phyloP scores from a whole-genome alignment of 345 rosid species.

The Fremontodendron californicum region DNA sequence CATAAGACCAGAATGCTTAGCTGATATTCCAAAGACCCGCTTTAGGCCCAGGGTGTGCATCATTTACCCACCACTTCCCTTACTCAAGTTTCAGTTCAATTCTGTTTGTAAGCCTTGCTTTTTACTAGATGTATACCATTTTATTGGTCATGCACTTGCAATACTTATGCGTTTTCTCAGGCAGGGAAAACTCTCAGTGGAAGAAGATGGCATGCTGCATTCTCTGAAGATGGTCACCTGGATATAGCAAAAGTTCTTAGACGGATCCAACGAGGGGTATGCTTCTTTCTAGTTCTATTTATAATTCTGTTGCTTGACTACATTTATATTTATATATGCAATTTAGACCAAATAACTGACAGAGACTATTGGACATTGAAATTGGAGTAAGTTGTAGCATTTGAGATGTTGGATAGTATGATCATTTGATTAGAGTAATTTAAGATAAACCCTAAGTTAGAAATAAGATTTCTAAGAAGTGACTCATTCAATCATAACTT shows the following conservation, averaged over 20 bases:
- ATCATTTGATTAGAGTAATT: background rate
- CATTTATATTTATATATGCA: background rate
- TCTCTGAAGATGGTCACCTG: constrained; percentile 77
- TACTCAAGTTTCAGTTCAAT: background rate
- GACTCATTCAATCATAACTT: background rate
- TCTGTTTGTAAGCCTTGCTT: constrained; percentile 1
- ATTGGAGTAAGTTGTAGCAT: background rate
- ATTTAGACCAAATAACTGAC: background rate
- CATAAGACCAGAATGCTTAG: constrained; percentile 58
- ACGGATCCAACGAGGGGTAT: constrained; percentile 89
- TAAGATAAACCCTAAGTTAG: background rate
- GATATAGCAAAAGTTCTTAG: constrained; percentile 82
- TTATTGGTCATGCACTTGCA: background rate
- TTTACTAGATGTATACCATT: background rate
- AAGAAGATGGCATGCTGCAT: constrained; percentile 88
- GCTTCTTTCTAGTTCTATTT: constrained; percentile 10
- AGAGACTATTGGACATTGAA: background rate
- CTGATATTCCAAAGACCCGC: constrained; percentile 66
- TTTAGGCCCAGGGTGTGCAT: constrained; percentile 63
- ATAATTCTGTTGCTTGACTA: background rate
- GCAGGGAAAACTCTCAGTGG: constrained; percentile 88
- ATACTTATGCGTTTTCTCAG: constrained; percentile 28
- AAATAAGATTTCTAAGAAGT: background rate
- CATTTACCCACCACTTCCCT: background rate
- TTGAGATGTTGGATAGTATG: background rate